phyloP scores from a whole-genome alignment of 2,329 filamentous ascomycete genomes.

The Phoma sp. region DNA sequence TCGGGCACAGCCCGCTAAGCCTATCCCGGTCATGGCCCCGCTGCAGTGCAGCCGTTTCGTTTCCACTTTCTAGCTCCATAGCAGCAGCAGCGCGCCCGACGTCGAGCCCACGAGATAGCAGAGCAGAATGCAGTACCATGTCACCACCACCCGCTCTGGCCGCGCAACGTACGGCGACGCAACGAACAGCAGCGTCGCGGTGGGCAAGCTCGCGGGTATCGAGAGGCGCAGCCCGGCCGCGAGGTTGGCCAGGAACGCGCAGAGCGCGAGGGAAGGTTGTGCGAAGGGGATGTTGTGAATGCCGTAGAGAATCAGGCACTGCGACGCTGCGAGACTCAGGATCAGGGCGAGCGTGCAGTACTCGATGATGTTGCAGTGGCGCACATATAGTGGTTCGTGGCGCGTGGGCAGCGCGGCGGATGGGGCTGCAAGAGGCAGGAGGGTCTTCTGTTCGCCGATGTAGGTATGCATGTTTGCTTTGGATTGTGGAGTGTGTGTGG shows the following conservation, averaged over 20 bases:
- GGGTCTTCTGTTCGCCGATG: conserved; percentile 6
- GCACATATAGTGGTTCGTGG: not conserved
- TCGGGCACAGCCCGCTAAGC: conserved; percentile 19
- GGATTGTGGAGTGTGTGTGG: not conserved
- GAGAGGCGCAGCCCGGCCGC: conserved; percentile 26
- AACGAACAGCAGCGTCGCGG: conserved; percentile 27
- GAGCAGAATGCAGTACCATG: conserved; percentile 28
- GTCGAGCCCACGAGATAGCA: conserved; percentile 32
- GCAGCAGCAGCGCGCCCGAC: conserved; percentile 26
- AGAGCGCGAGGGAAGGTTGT: conserved; percentile 1
- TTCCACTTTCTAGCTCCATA: not conserved
- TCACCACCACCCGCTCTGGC: conserved; percentile 21
- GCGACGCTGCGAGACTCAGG: conserved; percentile 18
- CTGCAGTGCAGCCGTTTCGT: no score
- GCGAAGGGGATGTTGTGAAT: conserved; percentile 8
- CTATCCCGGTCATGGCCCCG: conserved; percentile 14
- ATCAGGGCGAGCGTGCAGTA: conserved; percentile 8
- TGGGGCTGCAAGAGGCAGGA: conserved; percentile 9
- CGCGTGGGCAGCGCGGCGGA: not conserved
- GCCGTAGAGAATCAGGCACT: conserved; percentile 27
- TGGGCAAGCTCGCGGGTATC: conserved; percentile 29
- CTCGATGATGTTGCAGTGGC: not conserved
- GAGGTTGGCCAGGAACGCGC: conserved; percentile 19
- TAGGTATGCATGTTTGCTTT: not conserved
- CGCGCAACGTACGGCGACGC: conserved; percentile 26